Evolutionary conservation across 2,329 filamentous ascomycete species (phyloP).

Genomic region (Knoxdaviesia proteae): DNA sequence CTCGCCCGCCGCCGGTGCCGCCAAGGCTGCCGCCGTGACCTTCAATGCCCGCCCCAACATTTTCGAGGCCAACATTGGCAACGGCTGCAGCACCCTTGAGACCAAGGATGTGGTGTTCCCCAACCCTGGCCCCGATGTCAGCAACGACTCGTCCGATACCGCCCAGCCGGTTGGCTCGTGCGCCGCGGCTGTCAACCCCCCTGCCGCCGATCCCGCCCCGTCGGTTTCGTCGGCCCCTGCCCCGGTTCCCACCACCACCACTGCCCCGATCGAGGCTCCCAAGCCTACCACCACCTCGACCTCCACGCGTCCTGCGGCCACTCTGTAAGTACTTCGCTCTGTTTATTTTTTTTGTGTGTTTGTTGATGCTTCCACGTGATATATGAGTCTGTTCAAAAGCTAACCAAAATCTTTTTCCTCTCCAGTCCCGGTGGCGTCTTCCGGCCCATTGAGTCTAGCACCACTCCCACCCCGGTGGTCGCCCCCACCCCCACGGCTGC

Average conservation of each 20-base stretch:
- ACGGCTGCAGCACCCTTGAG: slow-evolving; percentile 37
- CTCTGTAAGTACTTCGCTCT: slow-evolving; percentile 9
- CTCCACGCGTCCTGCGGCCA: slow-evolving; percentile 6
- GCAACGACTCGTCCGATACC: slow-evolving; percentile 14
- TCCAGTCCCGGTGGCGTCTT: slow-evolving; percentile 21
- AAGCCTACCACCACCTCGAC: slow-evolving; percentile 3
- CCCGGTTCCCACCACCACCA: slow-evolving; percentile 6
- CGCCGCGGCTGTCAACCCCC: slow-evolving; percentile 7
- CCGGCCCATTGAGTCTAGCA: slow-evolving; percentile 9
- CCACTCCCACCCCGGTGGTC: background rate
- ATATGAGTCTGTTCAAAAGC: background rate
- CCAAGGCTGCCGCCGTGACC: slow-evolving; percentile 9
- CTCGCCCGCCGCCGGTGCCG: slow-evolving; percentile 13
- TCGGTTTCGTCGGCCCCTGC: slow-evolving; percentile 4
- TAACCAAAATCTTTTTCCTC: slow-evolving; percentile 5
- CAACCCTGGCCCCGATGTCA: slow-evolving; percentile 36
- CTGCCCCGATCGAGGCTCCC: slow-evolving; percentile 4
- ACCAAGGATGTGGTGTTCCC: slow-evolving; percentile 42
- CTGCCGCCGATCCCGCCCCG: slow-evolving; percentile 4
- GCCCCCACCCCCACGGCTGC: slow-evolving; percentile 6
- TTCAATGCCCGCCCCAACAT: slow-evolving; percentile 42
- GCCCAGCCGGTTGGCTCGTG: slow-evolving; percentile 16
- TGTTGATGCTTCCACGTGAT: background rate
- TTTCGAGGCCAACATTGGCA: slow-evolving; percentile 49
- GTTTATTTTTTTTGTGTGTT: background rate